Conservation (phyloP, 1,284 basidiomycete species). For the Malassezia yamatoensis region DNA sequence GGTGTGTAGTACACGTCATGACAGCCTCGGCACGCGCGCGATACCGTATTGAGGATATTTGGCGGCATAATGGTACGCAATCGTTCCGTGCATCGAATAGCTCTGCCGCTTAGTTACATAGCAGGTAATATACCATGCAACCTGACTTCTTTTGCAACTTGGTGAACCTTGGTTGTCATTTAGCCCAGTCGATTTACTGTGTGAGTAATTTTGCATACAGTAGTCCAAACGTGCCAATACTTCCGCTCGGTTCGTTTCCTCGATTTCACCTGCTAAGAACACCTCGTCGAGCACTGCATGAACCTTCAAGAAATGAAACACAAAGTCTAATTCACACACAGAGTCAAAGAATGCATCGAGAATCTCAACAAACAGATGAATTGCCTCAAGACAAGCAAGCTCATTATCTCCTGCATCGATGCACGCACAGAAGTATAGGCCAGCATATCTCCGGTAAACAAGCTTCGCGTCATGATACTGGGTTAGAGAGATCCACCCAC, state of each 20-base stretch:
- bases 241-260: slow-evolving; percentile 93
- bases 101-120: not conserved
- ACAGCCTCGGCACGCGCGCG: slow-evolving; percentile 31
- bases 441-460: slow-evolving; percentile 58
- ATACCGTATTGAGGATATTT: slow-evolving; percentile 39
- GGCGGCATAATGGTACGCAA: slow-evolving; percentile 22
- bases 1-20: slow-evolving; percentile 48
- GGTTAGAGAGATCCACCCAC: slow-evolving; percentile 51
- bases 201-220: slow-evolving; percentile 21
- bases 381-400: slow-evolving; percentile 88
- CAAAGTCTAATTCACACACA: slow-evolving; percentile 88
- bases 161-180: not conserved
- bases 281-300: slow-evolving; percentile 97
- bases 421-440: slow-evolving; percentile 77
- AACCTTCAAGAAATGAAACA: slow-evolving; percentile 97
- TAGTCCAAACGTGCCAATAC: slow-evolving; percentile 72
- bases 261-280: slow-evolving; percentile 95
- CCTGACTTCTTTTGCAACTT: not conserved
- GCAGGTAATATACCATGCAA: no score
- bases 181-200: slow-evolving; percentile 8
- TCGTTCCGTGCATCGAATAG: not conserved
- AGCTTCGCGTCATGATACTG: slow-evolving; percentile 40
- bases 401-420: slow-evolving; percentile 98
- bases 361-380: slow-evolving; percentile 97
- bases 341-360: slow-evolving; percentile 96